Evolutionary conservation across 164 flowering plant species (phyloP).

Genomic region (Amborella trichopoda): DNA sequence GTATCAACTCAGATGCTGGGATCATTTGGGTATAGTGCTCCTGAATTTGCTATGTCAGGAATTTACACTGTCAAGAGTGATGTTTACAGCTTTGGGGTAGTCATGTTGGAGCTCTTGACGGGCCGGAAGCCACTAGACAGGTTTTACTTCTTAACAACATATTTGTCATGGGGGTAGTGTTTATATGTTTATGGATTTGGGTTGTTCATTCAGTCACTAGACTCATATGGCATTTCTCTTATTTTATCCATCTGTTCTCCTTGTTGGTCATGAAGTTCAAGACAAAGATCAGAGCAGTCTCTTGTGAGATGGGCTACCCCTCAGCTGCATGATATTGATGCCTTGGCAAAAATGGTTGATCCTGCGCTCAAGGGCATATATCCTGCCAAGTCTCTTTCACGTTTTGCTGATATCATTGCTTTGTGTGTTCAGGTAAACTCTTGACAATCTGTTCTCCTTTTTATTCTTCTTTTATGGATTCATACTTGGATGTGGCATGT

Average conservation of each 20-base stretch:
- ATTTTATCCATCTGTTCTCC: neutral
- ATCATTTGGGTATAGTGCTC: slow-evolving; percentile 96
- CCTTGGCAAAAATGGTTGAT: slow-evolving; percentile 95
- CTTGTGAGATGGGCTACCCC: slow-evolving; percentile 99
- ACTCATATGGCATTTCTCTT: neutral
- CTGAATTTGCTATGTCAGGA: slow-evolving; percentile 95
- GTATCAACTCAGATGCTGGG: slow-evolving; percentile 84
- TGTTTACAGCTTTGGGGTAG: slow-evolving; percentile 96
- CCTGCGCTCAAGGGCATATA: slow-evolving; percentile 84
- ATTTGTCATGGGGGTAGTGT: neutral
- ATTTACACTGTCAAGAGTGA: slow-evolving; percentile 91
- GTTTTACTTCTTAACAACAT: slow-evolving; percentile 35
- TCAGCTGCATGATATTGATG: slow-evolving; percentile 94
- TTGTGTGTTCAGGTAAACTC: slow-evolving; percentile 79
- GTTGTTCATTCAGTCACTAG: neutral
- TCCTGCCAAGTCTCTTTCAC: slow-evolving; percentile 90
- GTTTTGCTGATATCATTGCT: slow-evolving; percentile 93
- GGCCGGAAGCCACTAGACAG: slow-evolving; percentile 97
- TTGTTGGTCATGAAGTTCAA: slow-evolving; percentile 40
- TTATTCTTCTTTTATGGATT: neutral
- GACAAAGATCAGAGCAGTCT: slow-evolving; percentile 80
- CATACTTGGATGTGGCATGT: too few relatives aligned
- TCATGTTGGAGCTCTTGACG: slow-evolving; percentile 88
- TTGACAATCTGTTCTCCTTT: neutral
- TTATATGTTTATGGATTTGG: neutral